Percentiles rank a stretch among this genome's conserved stretches.
Conservation (phyloP, 179 eudicot genomes). For the Vitellaria paradoxa region DNA sequence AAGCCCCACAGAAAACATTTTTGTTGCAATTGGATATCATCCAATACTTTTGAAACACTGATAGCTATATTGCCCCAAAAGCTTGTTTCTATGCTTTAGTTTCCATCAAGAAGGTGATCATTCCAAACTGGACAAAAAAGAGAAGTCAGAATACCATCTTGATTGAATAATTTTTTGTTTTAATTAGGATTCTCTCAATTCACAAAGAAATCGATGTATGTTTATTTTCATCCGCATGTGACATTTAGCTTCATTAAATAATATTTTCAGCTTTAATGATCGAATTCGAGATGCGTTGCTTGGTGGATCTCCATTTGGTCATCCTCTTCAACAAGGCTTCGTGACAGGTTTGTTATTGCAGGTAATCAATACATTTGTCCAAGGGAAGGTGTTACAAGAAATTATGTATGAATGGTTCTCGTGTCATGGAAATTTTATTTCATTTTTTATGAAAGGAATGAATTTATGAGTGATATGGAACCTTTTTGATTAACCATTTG, state of each 20-base stretch:
- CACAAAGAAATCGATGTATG: neutral
- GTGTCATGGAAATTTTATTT: neutral
- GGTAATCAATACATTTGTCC: slow-evolving; percentile 38
- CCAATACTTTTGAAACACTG: neutral
- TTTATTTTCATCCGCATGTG: neutral
- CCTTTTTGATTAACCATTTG: neutral
- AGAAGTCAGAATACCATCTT: neutral
- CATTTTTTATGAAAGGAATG: neutral
- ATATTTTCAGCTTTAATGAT: slow-evolving; percentile 78
- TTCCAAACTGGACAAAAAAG: neutral
- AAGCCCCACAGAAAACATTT: neutral
- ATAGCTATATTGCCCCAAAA: neutral
- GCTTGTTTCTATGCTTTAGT: neutral
- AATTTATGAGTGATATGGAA: neutral
- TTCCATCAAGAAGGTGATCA: slow-evolving; percentile 2
- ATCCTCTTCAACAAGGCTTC: slow-evolving; percentile 95
- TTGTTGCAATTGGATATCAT: neutral
- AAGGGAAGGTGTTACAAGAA: neutral
- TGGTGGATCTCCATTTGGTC: slow-evolving; percentile 98
- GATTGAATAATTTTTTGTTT: neutral
- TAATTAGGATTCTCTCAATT: neutral
- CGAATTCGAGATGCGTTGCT: slow-evolving; percentile 92
- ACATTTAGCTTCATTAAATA: neutral
- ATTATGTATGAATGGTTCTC: neutral
- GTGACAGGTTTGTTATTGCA: slow-evolving; percentile 83